phyloP scores from a whole-genome alignment of 2,329 filamentous ascomycete genomes.

The Orbilia brochopaga region DNA sequence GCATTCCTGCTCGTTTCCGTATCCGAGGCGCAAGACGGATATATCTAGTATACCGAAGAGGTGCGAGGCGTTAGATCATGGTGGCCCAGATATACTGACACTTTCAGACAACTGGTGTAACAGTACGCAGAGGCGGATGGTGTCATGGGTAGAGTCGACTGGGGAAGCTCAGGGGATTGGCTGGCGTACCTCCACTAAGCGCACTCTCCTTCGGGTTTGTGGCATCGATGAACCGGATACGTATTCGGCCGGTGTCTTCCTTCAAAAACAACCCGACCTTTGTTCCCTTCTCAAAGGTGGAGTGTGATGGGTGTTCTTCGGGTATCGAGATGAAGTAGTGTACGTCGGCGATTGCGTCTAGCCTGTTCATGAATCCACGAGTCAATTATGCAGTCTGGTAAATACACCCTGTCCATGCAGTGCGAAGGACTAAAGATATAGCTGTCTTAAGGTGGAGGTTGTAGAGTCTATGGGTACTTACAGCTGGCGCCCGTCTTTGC shows the following conservation, averaged over 20 bases:
- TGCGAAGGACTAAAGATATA: not conserved
- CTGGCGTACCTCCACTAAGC: constrained; percentile 44
- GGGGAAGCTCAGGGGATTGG: constrained; percentile 17
- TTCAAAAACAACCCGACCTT: constrained; percentile 45
- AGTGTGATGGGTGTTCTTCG: constrained; percentile 42
- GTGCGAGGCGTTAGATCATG: not conserved
- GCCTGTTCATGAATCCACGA: constrained; percentile 6
- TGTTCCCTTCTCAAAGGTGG: constrained; percentile 42
- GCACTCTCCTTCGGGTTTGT: constrained; percentile 33
- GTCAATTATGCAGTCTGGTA: not conserved
- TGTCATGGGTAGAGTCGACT: no score
- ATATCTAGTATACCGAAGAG: constrained; percentile 17
- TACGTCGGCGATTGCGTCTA: constrained; percentile 45
- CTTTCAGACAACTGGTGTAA: not conserved
- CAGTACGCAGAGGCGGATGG: no score
- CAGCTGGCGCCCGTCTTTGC: constrained; percentile 47
- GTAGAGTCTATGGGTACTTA: constrained; percentile 18
- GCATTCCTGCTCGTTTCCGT: constrained; percentile 40
- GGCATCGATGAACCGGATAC: constrained; percentile 34
- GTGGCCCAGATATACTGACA: not conserved
- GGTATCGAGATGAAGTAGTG: constrained; percentile 49
- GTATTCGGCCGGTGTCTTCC: constrained; percentile 45
- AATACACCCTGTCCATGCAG: not conserved
- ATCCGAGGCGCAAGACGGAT: constrained; percentile 33
- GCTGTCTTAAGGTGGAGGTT: no score